Conservation (phyloP, 768 basidiomycete species). For the Russula olivacea region DNA sequence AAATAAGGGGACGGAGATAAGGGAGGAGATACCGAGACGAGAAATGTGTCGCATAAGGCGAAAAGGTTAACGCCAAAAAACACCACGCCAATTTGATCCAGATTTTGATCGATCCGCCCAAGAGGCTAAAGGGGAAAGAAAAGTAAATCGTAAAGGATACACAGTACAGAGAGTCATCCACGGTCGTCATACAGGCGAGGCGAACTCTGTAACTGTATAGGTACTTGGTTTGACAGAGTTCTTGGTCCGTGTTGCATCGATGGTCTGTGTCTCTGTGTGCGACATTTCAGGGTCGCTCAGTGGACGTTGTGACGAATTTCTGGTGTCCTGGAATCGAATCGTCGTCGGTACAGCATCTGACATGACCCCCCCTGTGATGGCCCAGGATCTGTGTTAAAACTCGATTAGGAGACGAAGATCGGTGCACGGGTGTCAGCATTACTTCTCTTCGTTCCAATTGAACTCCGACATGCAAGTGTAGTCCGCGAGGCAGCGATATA, state of each 20-base stretch:
- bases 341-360: not conserved
- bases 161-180: not conserved
- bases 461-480: constrained; percentile 19
- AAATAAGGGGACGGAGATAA: not conserved
- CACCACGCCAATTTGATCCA: not conserved
- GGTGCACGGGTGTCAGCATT: not conserved
- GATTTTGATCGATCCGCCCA: not conserved
- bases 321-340: not conserved
- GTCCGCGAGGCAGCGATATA: constrained; percentile 19
- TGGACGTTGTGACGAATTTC: not conserved
- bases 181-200: constrained; percentile 1
- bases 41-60: not conserved
- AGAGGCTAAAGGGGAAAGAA: not conserved
- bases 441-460: constrained; percentile 19
- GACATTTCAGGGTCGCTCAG: not conserved
- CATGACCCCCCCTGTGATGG: not conserved
- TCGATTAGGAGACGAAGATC: not conserved
- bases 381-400: constrained; percentile 5
- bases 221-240: not conserved
- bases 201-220: not conserved
- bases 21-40: not conserved
- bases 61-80: not conserved
- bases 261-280: not conserved
- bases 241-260: not conserved
- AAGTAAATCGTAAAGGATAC: not conserved